These are phyloP conservation scores for Ogataea hybrid DNA, from an alignment of 1,139 yeast species.

Conservation along the genomic window DNA sequence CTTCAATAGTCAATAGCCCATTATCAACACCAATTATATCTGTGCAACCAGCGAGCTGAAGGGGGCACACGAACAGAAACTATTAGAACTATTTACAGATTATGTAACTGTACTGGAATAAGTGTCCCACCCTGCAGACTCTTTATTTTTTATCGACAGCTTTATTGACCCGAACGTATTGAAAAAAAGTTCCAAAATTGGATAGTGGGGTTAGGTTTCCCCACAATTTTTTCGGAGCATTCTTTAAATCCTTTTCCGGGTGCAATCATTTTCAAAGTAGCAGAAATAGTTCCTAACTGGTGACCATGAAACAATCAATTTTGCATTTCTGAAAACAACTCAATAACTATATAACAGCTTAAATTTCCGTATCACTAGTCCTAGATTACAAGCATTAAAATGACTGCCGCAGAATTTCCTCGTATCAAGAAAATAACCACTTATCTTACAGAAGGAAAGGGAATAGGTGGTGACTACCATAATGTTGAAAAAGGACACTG, in stretches of 20 bases:
- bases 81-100: neutral
- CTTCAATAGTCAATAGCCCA: neutral
- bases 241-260: neutral
- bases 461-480: constrained; percentile 50
- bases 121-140: neutral
- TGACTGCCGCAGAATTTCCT: constrained; percentile 34
- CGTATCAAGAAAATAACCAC: constrained; percentile 42
- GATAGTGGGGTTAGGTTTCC: neutral
- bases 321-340: neutral
- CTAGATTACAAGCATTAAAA: neutral
- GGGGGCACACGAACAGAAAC: neutral
- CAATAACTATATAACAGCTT: neutral
- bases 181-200: neutral
- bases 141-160: neutral
- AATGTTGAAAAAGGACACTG: constrained; percentile 48
- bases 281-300: neutral
- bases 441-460: constrained; percentile 41
- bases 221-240: neutral
- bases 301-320: neutral
- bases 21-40: neutral
- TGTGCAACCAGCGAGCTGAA: neutral
- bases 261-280: neutral
- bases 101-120: neutral
- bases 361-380: neutral
- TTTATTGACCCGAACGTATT: neutral